A percentile compares a stretch with the other conserved stretches of the same genome.
Evolutionary conservation across 1,284 basidiomycete species (phyloP).

Genomic region (Tranzscheliella williamsii): DNA sequence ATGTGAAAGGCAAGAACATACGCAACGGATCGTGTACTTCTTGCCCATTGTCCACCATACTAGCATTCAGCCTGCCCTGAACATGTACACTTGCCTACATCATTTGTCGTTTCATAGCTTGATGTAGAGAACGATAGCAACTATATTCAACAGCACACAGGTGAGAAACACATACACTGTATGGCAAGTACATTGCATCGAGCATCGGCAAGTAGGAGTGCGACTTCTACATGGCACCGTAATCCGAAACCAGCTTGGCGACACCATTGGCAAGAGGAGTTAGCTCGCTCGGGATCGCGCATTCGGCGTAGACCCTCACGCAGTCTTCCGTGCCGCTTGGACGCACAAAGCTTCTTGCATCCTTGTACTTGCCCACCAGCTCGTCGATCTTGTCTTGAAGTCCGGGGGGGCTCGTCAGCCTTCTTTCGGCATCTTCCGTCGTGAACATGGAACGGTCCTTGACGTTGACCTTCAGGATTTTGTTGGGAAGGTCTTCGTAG

Average conservation of each 20-base stretch:
- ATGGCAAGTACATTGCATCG: no score
- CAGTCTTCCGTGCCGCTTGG: constrained; percentile 99
- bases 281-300: constrained; percentile 72
- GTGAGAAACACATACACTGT: no score
- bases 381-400: constrained; percentile 87
- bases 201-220: no score
- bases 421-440: constrained; percentile 91
- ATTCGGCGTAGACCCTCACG: constrained; percentile 96
- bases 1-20: no score
- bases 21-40: no score
- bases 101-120: no score
- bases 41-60: no score
- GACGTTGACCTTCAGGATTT: constrained; percentile 93
- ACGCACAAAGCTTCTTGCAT: constrained; percentile 87
- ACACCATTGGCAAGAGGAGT: constrained; percentile 64
- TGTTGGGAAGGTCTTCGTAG: constrained; percentile 92
- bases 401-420: constrained; percentile 76
- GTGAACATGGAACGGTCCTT: constrained; percentile 80
- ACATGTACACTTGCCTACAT: no score
- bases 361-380: constrained; percentile 76
- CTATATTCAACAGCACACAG: no score
- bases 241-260: constrained; percentile 45
- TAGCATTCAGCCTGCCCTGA: no score
- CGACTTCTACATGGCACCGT: constrained; percentile 8
- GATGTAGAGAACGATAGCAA: no score